Conservation (phyloP, 73 alveolate species). For the Symbiodinium natans region DNA sequence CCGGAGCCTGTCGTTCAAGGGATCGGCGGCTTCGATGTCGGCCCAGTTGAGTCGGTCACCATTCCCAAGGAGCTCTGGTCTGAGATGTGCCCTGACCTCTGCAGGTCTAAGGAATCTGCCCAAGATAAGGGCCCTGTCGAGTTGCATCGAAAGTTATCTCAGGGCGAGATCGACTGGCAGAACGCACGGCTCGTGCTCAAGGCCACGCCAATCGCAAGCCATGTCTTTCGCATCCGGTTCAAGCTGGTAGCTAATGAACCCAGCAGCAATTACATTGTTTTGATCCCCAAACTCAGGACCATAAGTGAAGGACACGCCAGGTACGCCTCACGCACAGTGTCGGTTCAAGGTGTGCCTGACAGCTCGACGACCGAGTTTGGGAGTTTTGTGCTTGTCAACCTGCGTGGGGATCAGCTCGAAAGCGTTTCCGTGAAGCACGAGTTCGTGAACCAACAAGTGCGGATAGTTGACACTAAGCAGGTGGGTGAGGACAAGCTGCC, state of each 20-base stretch:
- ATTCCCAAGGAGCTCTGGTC: slow-evolving; percentile 35
- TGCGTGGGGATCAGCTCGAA: slow-evolving; percentile 22
- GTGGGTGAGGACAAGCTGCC: neutral
- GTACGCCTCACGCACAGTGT: slow-evolving; percentile 20
- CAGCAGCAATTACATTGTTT: neutral
- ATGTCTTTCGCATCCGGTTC: slow-evolving; percentile 2
- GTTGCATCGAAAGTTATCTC: slow-evolving; percentile 14
- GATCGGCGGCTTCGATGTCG: slow-evolving; percentile 70
- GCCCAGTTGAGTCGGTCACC: neutral
- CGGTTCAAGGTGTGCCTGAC: neutral
- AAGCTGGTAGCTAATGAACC: slow-evolving; percentile 27
- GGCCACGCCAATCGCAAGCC: slow-evolving; percentile 17
- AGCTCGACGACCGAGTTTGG: slow-evolving; percentile 5
- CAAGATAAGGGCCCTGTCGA: neutral
- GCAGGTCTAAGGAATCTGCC: neutral
- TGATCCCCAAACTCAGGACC: slow-evolving; percentile 31
- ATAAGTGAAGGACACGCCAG: slow-evolving; percentile 8
- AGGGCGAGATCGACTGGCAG: slow-evolving; percentile 14
- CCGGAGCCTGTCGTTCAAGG: slow-evolving; percentile 54
- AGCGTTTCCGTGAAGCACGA: slow-evolving; percentile 34
- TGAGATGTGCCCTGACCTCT: slow-evolving; percentile 8
- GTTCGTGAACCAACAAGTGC: slow-evolving; percentile 58
- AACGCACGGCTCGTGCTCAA: slow-evolving; percentile 25
- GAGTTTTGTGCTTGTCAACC: slow-evolving; percentile 24
- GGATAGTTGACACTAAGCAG: neutral